Evolutionary conservation across 2,329 filamentous ascomycete genomes (phyloP).

Genomic region (Sclerotinia sclerotiorum): DNA sequence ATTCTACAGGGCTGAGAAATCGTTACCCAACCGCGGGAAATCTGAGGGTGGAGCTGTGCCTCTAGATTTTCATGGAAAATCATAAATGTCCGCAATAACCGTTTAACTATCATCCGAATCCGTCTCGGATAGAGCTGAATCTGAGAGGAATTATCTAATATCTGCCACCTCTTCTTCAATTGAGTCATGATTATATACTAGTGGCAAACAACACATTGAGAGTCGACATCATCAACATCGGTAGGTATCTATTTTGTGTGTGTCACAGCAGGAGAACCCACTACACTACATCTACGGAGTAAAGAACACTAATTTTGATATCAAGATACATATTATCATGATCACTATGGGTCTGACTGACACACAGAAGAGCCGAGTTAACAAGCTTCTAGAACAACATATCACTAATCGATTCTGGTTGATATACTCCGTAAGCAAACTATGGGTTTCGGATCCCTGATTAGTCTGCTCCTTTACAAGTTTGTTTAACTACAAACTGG

Average conservation of each 20-base stretch:
- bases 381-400: neutral
- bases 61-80: conserved; percentile 9
- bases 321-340: too few relatives aligned
- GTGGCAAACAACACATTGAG: neutral
- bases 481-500: neutral
- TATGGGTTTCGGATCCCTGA: neutral
- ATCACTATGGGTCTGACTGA: neutral
- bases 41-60: neutral
- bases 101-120: neutral
- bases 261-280: neutral
- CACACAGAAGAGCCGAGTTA: neutral
- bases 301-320: neutral
- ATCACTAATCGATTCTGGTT: neutral
- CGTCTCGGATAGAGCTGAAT: neutral
- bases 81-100: conserved; percentile 13
- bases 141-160: neutral
- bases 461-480: neutral
- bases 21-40: neutral
- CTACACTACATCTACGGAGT: too few relatives aligned
- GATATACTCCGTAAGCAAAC: too few relatives aligned
- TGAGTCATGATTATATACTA: neutral
- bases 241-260: neutral
- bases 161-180: neutral
- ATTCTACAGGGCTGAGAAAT: conserved; percentile 14
- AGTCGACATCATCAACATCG: neutral